Evolutionary conservation across 106 monocot species (phyloP).

Genomic region (Phalaenopsis equestris): DNA sequence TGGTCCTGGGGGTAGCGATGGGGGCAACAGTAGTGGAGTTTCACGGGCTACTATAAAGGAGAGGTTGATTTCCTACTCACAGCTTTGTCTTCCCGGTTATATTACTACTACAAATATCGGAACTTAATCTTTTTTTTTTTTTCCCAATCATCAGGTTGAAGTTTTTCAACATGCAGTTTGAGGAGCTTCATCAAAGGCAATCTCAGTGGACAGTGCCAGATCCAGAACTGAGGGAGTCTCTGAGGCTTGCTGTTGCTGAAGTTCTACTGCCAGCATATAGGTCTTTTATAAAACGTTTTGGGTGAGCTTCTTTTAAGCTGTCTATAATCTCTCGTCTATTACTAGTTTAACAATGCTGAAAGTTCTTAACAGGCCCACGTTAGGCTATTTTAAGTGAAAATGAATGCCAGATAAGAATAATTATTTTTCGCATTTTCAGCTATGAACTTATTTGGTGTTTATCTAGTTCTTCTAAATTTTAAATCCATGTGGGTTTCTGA

Average conservation of each 20-base stretch:
- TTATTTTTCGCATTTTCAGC: background rate
- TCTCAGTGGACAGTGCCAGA: conserved; percentile 48
- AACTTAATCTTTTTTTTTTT: background rate
- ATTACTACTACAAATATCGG: background rate
- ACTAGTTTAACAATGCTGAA: background rate
- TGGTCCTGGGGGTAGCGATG: conserved; percentile 6
- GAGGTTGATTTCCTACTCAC: conserved; percentile 12
- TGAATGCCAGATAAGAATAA: background rate
- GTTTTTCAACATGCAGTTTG: conserved; percentile 41
- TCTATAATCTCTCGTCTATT: background rate
- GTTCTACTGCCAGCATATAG: conserved; percentile 63
- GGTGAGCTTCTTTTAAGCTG: conserved; percentile 27
- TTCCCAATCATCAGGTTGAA: conserved; percentile 29
- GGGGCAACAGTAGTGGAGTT: conserved; percentile 47
- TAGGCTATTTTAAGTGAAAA: background rate
- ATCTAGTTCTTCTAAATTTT: background rate
- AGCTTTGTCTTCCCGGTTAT: background rate
- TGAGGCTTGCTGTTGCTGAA: conserved; percentile 60
- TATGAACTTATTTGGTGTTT: background rate
- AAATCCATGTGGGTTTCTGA: background rate
- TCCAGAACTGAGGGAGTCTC: conserved; percentile 52
- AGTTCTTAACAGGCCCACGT: background rate
- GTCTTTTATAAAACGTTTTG: conserved; percentile 54
- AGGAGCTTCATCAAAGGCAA: conserved; percentile 47
- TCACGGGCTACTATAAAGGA: conserved; percentile 41